phyloP scores from a whole-genome alignment of 139 green algal genomes.

The Pleodorina starrii region DNA sequence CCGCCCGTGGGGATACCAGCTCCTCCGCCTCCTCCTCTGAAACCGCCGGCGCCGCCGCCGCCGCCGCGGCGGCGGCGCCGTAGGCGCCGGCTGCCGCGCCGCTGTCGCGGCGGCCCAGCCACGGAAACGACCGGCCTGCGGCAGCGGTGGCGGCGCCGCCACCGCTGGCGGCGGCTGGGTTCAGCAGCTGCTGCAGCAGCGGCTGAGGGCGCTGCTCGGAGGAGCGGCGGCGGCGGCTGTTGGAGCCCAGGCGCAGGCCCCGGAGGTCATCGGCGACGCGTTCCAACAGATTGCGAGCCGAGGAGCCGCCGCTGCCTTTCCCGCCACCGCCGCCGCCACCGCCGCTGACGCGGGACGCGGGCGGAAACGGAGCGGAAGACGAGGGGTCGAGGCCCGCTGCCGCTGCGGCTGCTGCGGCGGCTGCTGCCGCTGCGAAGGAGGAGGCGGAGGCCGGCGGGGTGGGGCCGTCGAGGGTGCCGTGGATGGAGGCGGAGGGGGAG shows the following conservation, averaged over 20 bases:
- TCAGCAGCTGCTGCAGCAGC: neutral
- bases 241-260: neutral
- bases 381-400: too few species aligned
- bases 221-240: neutral
- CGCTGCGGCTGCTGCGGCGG: too few species aligned
- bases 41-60: neutral
- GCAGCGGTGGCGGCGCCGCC: neutral
- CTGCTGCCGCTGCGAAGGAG: too few species aligned
- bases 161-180: neutral
- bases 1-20: neutral
- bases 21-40: neutral
- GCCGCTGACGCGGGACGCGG: neutral
- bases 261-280: slow-evolving; percentile 48
- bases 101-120: neutral
- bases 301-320: neutral
- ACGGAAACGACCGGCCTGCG: neutral
- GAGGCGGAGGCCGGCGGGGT: too few species aligned
- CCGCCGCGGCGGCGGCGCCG: neutral
- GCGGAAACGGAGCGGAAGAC: neutral
- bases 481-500: too few species aligned
- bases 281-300: neutral
- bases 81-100: neutral
- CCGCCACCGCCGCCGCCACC: neutral
- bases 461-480: too few species aligned
- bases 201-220: neutral